Percentiles rank a stretch among this genome's conserved stretches.
phyloP scores from a whole-genome alignment of 148 eudicot genomes.

The Rhododendron ovatum region DNA sequence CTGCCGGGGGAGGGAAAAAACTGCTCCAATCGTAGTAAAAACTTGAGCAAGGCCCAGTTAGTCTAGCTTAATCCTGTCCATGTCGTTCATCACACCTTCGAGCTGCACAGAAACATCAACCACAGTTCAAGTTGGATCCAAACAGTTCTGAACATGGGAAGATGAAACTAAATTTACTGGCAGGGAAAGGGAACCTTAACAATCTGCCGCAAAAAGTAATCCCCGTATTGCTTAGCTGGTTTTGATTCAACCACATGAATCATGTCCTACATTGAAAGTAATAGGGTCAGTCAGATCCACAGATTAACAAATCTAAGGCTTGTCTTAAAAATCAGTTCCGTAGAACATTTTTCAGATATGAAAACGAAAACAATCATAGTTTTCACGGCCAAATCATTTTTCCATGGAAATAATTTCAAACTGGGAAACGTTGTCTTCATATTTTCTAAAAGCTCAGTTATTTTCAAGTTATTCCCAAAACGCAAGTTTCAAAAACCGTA shows the following conservation, averaged over 20 bases:
- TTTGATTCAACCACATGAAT: slow-evolving; percentile 68
- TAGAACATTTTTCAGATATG: not conserved
- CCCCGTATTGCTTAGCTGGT: slow-evolving; percentile 76
- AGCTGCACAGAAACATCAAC: slow-evolving; percentile 46
- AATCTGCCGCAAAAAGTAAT: slow-evolving; percentile 87
- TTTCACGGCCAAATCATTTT: not conserved
- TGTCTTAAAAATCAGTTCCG: not conserved
- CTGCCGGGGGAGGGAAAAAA: not conserved
- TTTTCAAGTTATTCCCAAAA: not conserved
- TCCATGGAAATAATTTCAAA: not conserved
- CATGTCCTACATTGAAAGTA: slow-evolving; percentile 53
- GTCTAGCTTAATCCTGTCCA: slow-evolving; percentile 81
- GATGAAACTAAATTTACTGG: not conserved
- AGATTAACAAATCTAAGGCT: not conserved
- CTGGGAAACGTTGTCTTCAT: not conserved
- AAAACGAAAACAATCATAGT: not conserved
- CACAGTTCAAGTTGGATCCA: not conserved
- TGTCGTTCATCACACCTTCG: slow-evolving; percentile 75
- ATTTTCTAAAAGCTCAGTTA: not conserved
- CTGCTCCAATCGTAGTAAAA: not conserved
- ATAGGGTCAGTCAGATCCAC: not conserved
- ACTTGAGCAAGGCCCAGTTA: slow-evolving; percentile 17
- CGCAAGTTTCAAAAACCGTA: not conserved
- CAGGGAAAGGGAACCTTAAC: slow-evolving; percentile 49
- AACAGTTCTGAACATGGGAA: not conserved